Percentiles rank a stretch among this genome's conserved stretches.
Evolutionary conservation across 164 flowering plant species (phyloP).

Genomic region (Piper longum): DNA sequence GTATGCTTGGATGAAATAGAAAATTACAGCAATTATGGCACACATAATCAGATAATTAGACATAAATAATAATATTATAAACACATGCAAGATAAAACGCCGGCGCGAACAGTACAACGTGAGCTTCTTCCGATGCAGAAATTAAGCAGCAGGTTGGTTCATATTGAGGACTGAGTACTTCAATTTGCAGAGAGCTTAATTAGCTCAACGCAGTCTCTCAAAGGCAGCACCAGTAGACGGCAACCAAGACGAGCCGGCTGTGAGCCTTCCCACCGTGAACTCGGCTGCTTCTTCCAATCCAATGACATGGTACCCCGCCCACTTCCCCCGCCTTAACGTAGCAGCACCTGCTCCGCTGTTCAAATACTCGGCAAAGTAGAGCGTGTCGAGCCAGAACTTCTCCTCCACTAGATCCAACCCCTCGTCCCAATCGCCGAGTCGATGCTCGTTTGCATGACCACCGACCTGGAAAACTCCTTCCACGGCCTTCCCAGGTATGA

Average conservation of each 20-base stretch:
- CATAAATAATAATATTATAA: too few species aligned
- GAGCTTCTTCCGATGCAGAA: too few species aligned
- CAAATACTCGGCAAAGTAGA: constrained; percentile 18
- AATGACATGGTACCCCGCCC: constrained; percentile 19
- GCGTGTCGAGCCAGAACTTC: constrained; percentile 10
- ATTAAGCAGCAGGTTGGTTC: too few species aligned
- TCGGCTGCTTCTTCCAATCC: constrained; percentile 12
- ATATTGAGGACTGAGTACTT: too few species aligned
- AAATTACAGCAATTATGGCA: too few species aligned
- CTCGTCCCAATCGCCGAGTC: constrained; percentile 10
- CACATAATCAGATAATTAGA: too few species aligned
- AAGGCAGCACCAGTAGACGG: constrained; percentile 10
- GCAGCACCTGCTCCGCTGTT: constrained; percentile 2
- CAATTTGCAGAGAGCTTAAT: too few species aligned
- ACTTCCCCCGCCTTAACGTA: constrained; percentile 7
- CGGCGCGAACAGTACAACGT: too few species aligned
- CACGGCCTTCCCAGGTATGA: constrained; percentile 4
- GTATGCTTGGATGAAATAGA: too few species aligned
- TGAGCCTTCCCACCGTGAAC: constrained; percentile 14
- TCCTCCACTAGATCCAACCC: constrained; percentile 15
- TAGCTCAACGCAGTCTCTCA: too few species aligned
- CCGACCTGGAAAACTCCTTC: constrained; percentile 13
- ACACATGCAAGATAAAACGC: too few species aligned
- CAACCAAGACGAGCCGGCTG: constrained; percentile 16
- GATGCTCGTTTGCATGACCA: constrained; percentile 9